Evolutionary conservation across 768 basidiomycete species (phyloP).

Genomic region (Tremella fuciformis): DNA sequence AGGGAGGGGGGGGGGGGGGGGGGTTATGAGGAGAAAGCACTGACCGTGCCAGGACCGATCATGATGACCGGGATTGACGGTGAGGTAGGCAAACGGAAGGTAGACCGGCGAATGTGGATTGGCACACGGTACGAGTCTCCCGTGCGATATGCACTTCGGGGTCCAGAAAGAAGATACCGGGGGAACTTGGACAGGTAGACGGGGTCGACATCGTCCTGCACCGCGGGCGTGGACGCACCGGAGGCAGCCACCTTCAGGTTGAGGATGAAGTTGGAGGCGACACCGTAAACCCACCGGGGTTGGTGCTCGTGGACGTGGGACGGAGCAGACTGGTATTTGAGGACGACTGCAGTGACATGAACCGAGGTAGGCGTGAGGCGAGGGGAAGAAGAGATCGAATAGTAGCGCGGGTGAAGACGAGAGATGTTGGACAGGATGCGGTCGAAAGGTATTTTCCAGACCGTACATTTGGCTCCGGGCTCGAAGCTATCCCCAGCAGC

Average conservation of each 20-base stretch:
- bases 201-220: constrained; percentile 42
- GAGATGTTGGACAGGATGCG: constrained; percentile 89
- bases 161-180: constrained; percentile 81
- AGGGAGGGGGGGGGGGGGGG: no score
- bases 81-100: constrained; percentile 96
- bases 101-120: constrained; percentile 90
- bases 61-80: constrained; percentile 98
- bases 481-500: not conserved
- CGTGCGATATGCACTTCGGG: constrained; percentile 74
- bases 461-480: no score
- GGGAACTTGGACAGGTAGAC: constrained; percentile 50
- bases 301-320: constrained; percentile 57
- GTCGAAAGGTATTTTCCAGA: constrained; percentile 92
- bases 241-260: constrained; percentile 74
- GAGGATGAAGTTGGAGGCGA: constrained; percentile 89
- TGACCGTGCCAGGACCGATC: constrained; percentile 96
- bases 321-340: constrained; percentile 73
- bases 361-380: constrained; percentile 84
- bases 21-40: constrained; percentile 46
- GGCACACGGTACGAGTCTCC: constrained; percentile 74
- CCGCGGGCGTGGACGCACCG: constrained; percentile 30
- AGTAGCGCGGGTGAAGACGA: constrained; percentile 94
- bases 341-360: constrained; percentile 91
- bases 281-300: constrained; percentile 68
- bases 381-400: constrained; percentile 96